Conservation (phyloP, 192 early-diverging fungal genomes). For the Thoreauomyces humboldtii region DNA sequence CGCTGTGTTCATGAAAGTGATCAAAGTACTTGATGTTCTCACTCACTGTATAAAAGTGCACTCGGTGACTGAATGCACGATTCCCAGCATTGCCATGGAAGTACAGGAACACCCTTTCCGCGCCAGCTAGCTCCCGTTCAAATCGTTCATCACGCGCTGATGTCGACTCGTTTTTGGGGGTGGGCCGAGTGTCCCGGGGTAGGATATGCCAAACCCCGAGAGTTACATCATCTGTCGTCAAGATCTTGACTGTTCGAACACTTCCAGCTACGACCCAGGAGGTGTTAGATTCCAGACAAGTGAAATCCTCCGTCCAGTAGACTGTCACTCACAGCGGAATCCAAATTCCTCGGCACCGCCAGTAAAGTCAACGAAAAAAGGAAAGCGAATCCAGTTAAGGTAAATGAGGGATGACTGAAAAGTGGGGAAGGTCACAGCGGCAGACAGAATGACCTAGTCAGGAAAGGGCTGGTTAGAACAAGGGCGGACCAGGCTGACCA, state of each 20-base stretch:
- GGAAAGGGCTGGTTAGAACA: no score
- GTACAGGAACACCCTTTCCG: slow-evolving; percentile 46
- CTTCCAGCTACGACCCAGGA: slow-evolving; percentile 7
- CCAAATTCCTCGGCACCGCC: slow-evolving; percentile 33
- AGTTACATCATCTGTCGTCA: slow-evolving; percentile 35
- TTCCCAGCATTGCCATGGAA: slow-evolving; percentile 56
- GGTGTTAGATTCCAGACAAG: background rate
- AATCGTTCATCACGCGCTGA: slow-evolving; percentile 13
- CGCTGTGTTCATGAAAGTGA: background rate
- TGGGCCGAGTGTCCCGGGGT: slow-evolving; percentile 20
- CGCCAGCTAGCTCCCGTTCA: slow-evolving; percentile 20
- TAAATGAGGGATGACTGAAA: slow-evolving; percentile 35
- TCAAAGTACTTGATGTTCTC: background rate
- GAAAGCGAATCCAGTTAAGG: slow-evolving; percentile 37
- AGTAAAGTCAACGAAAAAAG: slow-evolving; percentile 21
- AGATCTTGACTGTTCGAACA: slow-evolving; percentile 29
- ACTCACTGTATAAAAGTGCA: slow-evolving; percentile 34
- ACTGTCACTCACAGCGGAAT: slow-evolving; percentile 18
- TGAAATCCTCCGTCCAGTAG: background rate
- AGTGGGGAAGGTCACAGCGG: slow-evolving; percentile 18
- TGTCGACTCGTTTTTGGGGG: slow-evolving; percentile 1
- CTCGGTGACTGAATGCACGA: slow-evolving; percentile 36
- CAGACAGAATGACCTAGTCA: slow-evolving; percentile 7
- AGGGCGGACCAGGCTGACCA: no score
- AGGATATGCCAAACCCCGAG: slow-evolving; percentile 47